Evolutionary conservation across 1,284 basidiomycete species (phyloP), one percentile per base, ranked within the genome.

Genomic region (Cryptococcus amylolentus): DNA sequence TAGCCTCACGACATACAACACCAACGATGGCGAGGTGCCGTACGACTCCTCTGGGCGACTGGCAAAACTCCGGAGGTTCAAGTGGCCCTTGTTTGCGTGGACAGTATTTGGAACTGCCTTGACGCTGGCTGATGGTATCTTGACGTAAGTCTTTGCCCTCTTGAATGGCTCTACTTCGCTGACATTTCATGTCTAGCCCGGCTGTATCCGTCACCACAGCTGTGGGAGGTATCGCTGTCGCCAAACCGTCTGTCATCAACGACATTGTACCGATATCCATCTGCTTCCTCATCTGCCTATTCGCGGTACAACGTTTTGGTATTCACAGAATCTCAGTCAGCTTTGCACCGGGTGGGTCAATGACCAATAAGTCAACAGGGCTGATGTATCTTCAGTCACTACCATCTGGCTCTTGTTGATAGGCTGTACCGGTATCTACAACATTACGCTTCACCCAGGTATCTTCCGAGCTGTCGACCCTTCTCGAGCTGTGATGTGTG

Each of bases 381-480:
- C 41, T 44, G 37, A 18, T 39, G 40, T 2, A 23, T 52, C 54
- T 18, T 1, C 56, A 85, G 82, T 86, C 49, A 81, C 84, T 0
- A 77, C 80, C 52, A 55, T 84, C 10, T 88, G 86, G 86, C 79
- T 86, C 48, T 56, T 80, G 3, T 75, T 84, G 1, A 68, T 85
- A 27, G 79, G 75, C 1, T 68, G 72, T 7, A 82, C 80, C 3
- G 86, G 86, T 0, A 83, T 86, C 39, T 79, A 80, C 73, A 87
- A 86, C 64, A 81, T 85, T 53, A 79, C 77, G 4, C 68, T 63
- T 35, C 78, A 78, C 62, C 85, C 86, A 7, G 84, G 80, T 0
- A 83, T 87, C 18, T 85, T 84, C 67, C 79, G 85, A 8, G 85
- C 86, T 0, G 82, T 84, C 57, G 86, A 88, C 64, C 86, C 86